phyloP scores from a whole-genome alignment of 441 rosid genomes.

The Bruguiera hainesii region DNA sequence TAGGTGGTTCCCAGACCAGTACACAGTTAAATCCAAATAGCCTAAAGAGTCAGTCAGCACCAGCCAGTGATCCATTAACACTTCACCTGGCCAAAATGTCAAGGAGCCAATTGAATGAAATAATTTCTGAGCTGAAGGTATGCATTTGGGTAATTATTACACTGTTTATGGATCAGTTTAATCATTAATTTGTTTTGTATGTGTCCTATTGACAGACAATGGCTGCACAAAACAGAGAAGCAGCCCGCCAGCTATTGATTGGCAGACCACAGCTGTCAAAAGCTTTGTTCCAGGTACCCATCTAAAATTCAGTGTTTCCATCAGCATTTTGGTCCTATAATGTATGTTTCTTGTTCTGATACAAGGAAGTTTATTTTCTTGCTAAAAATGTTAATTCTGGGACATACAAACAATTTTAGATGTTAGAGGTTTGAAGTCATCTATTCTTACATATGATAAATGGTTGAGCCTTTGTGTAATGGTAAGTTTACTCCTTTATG shows the following conservation, averaged over 20 bases:
- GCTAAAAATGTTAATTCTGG: background rate
- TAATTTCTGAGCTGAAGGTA: constrained; percentile 79
- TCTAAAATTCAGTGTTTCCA: background rate
- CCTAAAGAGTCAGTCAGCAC: constrained; percentile 41
- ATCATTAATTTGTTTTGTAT: constrained; percentile 9
- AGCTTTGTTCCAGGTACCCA: constrained; percentile 82
- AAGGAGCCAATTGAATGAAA: constrained; percentile 75
- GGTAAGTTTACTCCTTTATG: no score
- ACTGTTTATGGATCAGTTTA: constrained; percentile 8
- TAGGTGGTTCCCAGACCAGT: constrained; percentile 68
- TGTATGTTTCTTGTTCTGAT: background rate
- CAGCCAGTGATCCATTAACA: constrained; percentile 77
- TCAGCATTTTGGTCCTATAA: background rate
- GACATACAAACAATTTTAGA: background rate
- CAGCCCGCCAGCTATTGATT: constrained; percentile 69
- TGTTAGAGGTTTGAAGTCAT: no score
- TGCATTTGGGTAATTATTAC: constrained; percentile 7
- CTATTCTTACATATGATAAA: no score
- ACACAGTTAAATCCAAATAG: constrained; percentile 49
- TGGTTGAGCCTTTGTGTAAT: no score
- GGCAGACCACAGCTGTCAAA: constrained; percentile 71
- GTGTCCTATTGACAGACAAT: constrained; percentile 48
- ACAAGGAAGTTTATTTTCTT: background rate
- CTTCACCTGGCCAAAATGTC: constrained; percentile 90
- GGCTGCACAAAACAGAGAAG: constrained; percentile 70